Base-by-base conservation (phyloP, 495 filamentous ascomycete genomes). In the Glarea lozoyensis region DNA sequence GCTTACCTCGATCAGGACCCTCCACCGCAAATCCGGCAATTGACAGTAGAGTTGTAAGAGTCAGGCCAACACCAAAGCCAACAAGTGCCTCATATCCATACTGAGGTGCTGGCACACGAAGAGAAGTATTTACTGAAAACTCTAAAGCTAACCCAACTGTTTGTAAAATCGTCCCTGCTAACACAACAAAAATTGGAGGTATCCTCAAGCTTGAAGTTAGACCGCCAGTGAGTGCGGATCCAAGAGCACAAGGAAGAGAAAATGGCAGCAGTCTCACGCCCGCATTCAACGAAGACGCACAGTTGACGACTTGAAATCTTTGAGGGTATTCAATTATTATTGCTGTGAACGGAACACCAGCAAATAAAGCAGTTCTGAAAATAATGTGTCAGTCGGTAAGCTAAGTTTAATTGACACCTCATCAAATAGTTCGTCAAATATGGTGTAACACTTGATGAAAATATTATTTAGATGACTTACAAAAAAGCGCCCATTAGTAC, bases 201-300 rank as follows among this genome's bases (percentile, higher is more conserved):
- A 37, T 19, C 6, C 4, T 20, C 35, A 20, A 20, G 15, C 10
- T 5, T 6, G 4, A 5, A 35, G 17, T 35, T 9, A 9, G 6
- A 9, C 6, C 15, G 4, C 5, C 17, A 20, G 35, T 16, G 16
- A 69, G 41, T 4, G 63, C 54, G 4, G 72, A 71, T 3, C 71
- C 70, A 15, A 78, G 52, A 2, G 74, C 68, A 30, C 52, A 71
- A 38, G 49, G 58, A 24, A 60, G 68, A 4, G 74, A 59, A 55
- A 75, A 67, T 1, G 73, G 73, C 5, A 81, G 63, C 30, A 86
- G 57, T 24, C 76, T 66, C n/a, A 80, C 56, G 13, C 78, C 81
- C 0, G 79, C 69, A 20, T 40, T 40, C 42, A 70, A 53, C 4
- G 73, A 50, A 42, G 49, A 65, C 49, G 66, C 62, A 9, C 55